Evolutionary conservation across 2,329 filamentous ascomycete species (phyloP).

Genomic region (Biscogniauxia sp.): DNA sequence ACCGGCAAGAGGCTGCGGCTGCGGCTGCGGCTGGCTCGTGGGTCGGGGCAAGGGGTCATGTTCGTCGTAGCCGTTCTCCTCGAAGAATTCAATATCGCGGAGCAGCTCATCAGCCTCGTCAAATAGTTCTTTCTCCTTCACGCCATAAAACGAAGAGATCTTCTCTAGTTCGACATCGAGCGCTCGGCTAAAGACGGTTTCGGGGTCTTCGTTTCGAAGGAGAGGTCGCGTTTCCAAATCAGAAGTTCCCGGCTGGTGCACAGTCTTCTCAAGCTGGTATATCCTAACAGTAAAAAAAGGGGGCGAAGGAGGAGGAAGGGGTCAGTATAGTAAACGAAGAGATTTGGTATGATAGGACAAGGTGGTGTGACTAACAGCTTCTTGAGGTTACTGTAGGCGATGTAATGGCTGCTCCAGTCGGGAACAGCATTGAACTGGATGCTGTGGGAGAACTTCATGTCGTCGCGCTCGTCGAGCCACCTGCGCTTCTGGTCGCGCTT

Average conservation of each 20-base stretch:
- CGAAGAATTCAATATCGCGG: slow-evolving; percentile 67
- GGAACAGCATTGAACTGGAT: slow-evolving; percentile 99
- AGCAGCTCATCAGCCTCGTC: slow-evolving; percentile 77
- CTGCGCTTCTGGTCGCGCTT: slow-evolving; percentile 63
- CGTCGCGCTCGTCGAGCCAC: slow-evolving; percentile 71
- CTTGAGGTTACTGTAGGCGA: slow-evolving; percentile 97
- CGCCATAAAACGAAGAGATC: slow-evolving; percentile 83
- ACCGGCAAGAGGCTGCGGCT: slow-evolving; percentile 20
- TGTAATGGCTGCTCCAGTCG: slow-evolving; percentile 99
- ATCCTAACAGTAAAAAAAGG: slow-evolving; percentile 61
- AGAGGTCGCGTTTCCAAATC: slow-evolving; percentile 87
- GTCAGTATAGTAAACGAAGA: too few species aligned
- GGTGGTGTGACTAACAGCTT: slow-evolving; percentile 68
- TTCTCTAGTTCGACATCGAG: slow-evolving; percentile 91
- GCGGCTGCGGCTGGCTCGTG: slow-evolving; percentile 13
- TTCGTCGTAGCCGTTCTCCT: slow-evolving; percentile 48
- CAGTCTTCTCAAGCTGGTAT: slow-evolving; percentile 87
- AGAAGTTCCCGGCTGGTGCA: slow-evolving; percentile 59
- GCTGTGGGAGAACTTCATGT: slow-evolving; percentile 99
- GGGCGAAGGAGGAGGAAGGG: too few species aligned
- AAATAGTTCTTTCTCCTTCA: slow-evolving; percentile 86
- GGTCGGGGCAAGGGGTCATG: slow-evolving; percentile 32
- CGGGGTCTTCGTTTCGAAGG: slow-evolving; percentile 70
- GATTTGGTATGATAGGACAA: too few species aligned
- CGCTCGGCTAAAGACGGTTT: slow-evolving; percentile 75